A percentile compares a stretch with the other conserved stretches of the same genome.
phyloP scores from a whole-genome alignment of 2,329 filamentous ascomycete species.

The Coniosporium tulheliwenetii region DNA sequence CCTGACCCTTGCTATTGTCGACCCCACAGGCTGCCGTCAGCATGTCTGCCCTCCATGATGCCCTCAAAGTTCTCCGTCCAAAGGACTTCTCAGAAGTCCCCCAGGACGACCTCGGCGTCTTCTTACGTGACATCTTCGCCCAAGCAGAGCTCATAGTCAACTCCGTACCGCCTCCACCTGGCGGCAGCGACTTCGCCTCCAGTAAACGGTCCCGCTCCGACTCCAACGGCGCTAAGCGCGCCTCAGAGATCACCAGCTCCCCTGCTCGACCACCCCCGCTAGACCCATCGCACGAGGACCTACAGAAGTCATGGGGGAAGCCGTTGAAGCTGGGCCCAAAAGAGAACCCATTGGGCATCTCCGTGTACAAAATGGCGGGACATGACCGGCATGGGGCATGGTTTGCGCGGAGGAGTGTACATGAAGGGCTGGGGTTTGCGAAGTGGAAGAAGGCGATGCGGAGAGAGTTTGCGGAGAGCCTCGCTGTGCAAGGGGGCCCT shows the following conservation, averaged over 20 bases:
- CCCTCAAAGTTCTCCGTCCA: constrained; percentile 26
- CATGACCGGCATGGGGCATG: constrained; percentile 75
- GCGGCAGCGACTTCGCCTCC: constrained; percentile 26
- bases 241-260: constrained; percentile 37
- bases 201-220: constrained; percentile 41
- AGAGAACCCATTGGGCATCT: constrained; percentile 62
- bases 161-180: constrained; percentile 50
- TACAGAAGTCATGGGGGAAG: constrained; percentile 78
- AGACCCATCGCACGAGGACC: constrained; percentile 35
- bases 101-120: constrained; percentile 21
- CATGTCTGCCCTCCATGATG: constrained; percentile 28
- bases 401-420: constrained; percentile 77
- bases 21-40: no score
- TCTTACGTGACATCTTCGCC: constrained; percentile 24
- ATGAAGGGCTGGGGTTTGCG: constrained; percentile 61
- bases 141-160: constrained; percentile 57
- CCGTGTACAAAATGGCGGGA: constrained; percentile 56
- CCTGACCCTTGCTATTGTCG: no score
- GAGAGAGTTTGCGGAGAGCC: constrained; percentile 63
- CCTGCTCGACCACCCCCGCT: constrained; percentile 32
- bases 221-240: constrained; percentile 32
- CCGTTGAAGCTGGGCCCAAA: constrained; percentile 55
- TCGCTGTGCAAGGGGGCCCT: constrained; percentile 53
- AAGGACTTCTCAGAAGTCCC: constrained; percentile 30
- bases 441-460: constrained; percentile 65